Conservation (phyloP, 2,329 filamentous ascomycete species). For the Dactylonectria macrodidyma region DNA sequence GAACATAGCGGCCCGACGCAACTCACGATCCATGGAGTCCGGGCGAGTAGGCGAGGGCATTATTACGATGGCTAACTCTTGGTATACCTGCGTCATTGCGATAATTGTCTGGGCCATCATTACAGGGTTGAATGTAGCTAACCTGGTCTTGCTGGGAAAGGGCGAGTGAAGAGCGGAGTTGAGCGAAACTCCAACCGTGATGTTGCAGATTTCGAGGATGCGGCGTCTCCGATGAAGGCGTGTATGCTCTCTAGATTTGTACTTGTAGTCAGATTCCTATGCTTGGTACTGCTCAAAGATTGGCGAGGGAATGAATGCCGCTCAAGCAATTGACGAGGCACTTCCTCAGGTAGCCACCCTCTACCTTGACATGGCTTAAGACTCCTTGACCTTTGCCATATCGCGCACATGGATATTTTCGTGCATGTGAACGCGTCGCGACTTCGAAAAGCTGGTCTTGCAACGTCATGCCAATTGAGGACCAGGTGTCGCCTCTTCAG, state of each 20-base stretch:
- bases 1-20: neutral
- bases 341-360: too few species aligned
- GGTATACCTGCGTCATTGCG: constrained; percentile 70
- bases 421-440: too few species aligned
- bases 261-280: neutral
- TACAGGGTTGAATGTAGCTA: constrained; percentile 83
- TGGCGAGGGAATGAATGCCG: too few species aligned
- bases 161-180: constrained; percentile 31
- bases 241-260: too few species aligned
- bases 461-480: too few species aligned
- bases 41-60: constrained; percentile 42
- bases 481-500: too few species aligned
- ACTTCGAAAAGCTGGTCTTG: too few species aligned
- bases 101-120: constrained; percentile 81
- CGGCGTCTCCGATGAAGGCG: neutral
- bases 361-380: too few species aligned
- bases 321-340: too few species aligned
- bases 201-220: neutral
- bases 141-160: constrained; percentile 75
- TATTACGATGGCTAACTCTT: constrained; percentile 80
- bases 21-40: neutral
- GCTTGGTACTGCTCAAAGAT: too few species aligned
- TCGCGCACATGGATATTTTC: too few species aligned
- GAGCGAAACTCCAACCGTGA: neutral
- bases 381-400: too few species aligned